Conservation (phyloP, 2,329 filamentous ascomycete genomes). For the Tothia fuscella region DNA sequence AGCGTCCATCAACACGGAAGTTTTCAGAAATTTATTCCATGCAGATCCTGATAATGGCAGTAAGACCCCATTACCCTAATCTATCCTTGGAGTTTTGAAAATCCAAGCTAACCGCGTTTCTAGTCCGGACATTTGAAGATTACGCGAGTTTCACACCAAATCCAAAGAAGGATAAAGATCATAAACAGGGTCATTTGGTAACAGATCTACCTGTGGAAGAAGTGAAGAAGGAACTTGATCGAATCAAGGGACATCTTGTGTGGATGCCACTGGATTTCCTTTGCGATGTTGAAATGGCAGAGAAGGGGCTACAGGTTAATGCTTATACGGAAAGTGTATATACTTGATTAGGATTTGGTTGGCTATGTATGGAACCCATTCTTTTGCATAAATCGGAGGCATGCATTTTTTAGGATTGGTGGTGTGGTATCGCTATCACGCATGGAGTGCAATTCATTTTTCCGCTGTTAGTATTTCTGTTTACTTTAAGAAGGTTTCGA, state of each 20-base stretch:
- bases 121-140: slow-evolving; percentile 77
- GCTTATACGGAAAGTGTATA: slow-evolving; percentile 78
- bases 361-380: too few species aligned
- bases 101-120: not conserved
- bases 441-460: too few species aligned
- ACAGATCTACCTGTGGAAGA: slow-evolving; percentile 55
- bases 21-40: slow-evolving; percentile 73
- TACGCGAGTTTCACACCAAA: slow-evolving; percentile 66
- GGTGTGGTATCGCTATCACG: too few species aligned
- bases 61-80: slow-evolving; percentile 26
- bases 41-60: slow-evolving; percentile 80
- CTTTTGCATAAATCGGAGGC: too few species aligned
- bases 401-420: too few species aligned
- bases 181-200: slow-evolving; percentile 75
- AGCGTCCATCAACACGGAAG: slow-evolving; percentile 58
- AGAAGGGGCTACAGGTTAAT: slow-evolving; percentile 78
- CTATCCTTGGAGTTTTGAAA: not conserved
- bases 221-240: slow-evolving; percentile 61
- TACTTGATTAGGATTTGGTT: too few species aligned
- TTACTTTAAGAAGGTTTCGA: too few species aligned
- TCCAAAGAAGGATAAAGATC: slow-evolving; percentile 44
- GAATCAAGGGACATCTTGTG: slow-evolving; percentile 78
- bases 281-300: slow-evolving; percentile 75
- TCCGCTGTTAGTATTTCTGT: too few species aligned
- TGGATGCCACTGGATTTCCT: slow-evolving; percentile 93